Evolutionary conservation across 768 basidiomycete genomes (phyloP).

Genomic region (Tricholoma matsutake): DNA sequence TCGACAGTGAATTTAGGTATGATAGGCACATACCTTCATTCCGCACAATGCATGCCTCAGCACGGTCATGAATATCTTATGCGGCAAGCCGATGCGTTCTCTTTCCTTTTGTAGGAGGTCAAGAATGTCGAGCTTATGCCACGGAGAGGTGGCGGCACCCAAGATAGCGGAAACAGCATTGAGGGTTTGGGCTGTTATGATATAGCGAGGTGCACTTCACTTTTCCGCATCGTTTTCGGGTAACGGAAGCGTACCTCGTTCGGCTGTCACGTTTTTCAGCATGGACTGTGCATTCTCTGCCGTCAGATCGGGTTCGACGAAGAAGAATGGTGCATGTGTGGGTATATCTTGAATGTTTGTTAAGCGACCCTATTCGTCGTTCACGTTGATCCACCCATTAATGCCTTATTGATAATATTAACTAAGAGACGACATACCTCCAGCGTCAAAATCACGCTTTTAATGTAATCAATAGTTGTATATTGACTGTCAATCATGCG

Average conservation of each 20-base stretch:
- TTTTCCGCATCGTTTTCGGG: neutral
- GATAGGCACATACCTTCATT: slow-evolving; percentile 58
- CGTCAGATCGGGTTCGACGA: slow-evolving; percentile 60
- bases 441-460: slow-evolving; percentile 57
- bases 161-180: slow-evolving; percentile 28
- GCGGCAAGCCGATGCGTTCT: slow-evolving; percentile 34
- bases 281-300: slow-evolving; percentile 55
- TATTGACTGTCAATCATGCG: slow-evolving; percentile 41
- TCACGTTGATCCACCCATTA: neutral
- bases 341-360: slow-evolving; percentile 72
- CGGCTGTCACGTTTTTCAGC: slow-evolving; percentile 37
- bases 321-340: slow-evolving; percentile 70
- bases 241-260: slow-evolving; percentile 39
- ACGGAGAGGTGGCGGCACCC: slow-evolving; percentile 30
- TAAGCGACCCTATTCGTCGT: slow-evolving; percentile 54
- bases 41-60: slow-evolving; percentile 80
- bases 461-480: slow-evolving; percentile 56
- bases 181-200: slow-evolving; percentile 30
- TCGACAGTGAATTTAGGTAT: neutral
- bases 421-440: slow-evolving; percentile 39
- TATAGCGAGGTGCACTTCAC: neutral
- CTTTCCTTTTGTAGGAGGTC: slow-evolving; percentile 44
- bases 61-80: slow-evolving; percentile 64
- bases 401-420: neutral
- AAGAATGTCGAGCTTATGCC: slow-evolving; percentile 36